phyloP scores from a whole-genome alignment of 2,329 filamentous ascomycete genomes.

The Paecilomyces sp. region DNA sequence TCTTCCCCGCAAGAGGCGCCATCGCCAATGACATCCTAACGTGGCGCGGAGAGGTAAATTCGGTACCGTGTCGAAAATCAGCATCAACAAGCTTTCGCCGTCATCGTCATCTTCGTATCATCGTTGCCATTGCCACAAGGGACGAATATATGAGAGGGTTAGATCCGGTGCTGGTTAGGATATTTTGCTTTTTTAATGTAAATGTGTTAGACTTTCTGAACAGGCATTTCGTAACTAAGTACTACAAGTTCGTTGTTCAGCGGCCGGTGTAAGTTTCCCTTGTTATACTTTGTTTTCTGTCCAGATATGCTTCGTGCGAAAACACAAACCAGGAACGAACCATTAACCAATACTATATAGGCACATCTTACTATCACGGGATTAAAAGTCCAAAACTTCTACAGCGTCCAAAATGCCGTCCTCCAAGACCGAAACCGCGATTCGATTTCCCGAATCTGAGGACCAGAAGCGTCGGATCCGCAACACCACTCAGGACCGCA shows the following conservation, averaged over 20 bases:
- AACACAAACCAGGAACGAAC: neutral
- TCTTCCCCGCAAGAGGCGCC: neutral
- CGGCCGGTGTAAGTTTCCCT: neutral
- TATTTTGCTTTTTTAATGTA: neutral
- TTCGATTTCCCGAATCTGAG: constrained; percentile 14
- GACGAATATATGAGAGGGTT: neutral
- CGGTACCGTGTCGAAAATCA: neutral
- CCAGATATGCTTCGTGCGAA: neutral
- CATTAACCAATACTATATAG: neutral
- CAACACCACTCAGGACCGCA: constrained; percentile 17
- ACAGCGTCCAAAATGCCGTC: constrained; percentile 2
- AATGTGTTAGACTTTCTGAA: neutral
- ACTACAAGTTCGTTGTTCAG: neutral
- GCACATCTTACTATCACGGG: neutral
- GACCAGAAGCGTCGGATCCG: constrained; percentile 15
- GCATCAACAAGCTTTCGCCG: neutral
- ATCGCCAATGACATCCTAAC: neutral
- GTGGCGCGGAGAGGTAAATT: neutral
- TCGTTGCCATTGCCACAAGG: neutral
- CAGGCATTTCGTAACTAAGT: neutral
- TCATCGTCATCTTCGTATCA: neutral
- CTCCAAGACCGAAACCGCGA: constrained; percentile 19
- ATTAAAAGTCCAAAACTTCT: neutral
- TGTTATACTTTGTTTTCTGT: neutral
- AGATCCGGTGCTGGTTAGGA: neutral